Evolutionary conservation across 129 eudicot genomes (phyloP), one percentile per base, ranked within the genome.

Genomic region (carrot (Daucus carota)): DNA sequence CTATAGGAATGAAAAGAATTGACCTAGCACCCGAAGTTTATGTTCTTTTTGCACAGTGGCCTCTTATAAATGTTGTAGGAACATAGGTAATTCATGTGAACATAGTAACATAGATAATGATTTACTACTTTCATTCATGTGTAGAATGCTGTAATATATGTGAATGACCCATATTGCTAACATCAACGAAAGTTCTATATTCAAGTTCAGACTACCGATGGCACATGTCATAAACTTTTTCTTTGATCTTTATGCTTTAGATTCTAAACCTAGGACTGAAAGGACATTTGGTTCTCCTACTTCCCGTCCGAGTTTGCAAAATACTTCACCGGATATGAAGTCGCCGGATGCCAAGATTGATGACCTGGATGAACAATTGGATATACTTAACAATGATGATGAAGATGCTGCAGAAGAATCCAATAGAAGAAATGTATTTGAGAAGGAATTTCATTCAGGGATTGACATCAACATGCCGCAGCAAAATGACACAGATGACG

Each of bases 401-500:
- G 97, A 86, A 8, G 86, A 83, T 9, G 85, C 69, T 57, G 72
- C 73, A 40, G 83, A 66, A n/a, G 80, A 77, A 40, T 83, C 85
- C 32, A 78, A 77, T 73, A 78, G 59, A 28, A 83, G 73, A 9
- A 76, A 75, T 62, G 78, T 38, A 24, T 86, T 81, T 6, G 89
- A 83, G 42, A 85, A 81, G 45, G 89, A 85, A 72, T 42, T 77
- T 22, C 84, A 84, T 34, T 84, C 91, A 6, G 91, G 94, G 18
- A 89, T 95, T 78, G 99, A 95, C 59, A 88, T 92, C 73, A 95
- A 95, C 72, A 78, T 85, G 59, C 93, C 98, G 2, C 99, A 95
- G 72, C 97, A 84, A 73, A 82, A 78, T 44, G 96, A 86, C 62
- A 86, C 81, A 22, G 95, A 89, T 73, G 96, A 91, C 54, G 99